Evolutionary conservation across 805 yeast genomes (phyloP).

Genomic region (Saccharomycopsis fibuligera): DNA sequence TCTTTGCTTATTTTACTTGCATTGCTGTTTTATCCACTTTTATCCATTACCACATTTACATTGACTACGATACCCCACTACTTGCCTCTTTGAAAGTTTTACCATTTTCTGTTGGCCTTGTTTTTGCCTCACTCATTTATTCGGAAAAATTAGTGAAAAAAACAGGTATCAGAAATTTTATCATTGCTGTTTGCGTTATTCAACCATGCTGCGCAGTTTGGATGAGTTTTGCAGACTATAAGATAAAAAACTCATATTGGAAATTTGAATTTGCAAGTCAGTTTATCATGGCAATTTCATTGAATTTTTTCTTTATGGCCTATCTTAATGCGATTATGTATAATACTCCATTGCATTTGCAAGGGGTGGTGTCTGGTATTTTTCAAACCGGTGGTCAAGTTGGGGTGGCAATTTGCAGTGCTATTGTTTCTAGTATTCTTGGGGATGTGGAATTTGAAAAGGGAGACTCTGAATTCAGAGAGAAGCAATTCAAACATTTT

Average conservation of each 20-base stretch:
- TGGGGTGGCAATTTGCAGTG: slow-evolving; percentile 28
- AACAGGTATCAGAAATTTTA: background rate
- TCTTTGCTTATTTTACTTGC: slow-evolving; percentile 1
- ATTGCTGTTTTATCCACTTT: background rate
- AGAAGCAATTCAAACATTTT: background rate
- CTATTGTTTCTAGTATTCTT: slow-evolving; percentile 27
- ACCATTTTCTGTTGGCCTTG: slow-evolving; percentile 1
- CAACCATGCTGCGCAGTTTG: slow-evolving; percentile 18
- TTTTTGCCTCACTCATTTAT: slow-evolving; percentile 20
- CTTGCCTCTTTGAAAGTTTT: slow-evolving; percentile 3
- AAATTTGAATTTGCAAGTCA: slow-evolving; percentile 13
- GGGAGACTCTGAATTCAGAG: background rate
- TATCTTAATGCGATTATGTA: slow-evolving; percentile 29
- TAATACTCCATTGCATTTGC: slow-evolving; percentile 33
- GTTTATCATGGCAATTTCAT: no score
- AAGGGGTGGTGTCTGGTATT: slow-evolving; percentile 35
- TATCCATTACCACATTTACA: slow-evolving; percentile 10
- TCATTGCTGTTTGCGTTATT: background rate
- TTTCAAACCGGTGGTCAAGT: slow-evolving; percentile 32
- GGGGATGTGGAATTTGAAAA: slow-evolving; percentile 20
- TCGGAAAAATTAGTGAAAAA: slow-evolving; percentile 17
- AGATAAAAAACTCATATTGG: slow-evolving; percentile 8
- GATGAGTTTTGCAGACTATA: slow-evolving; percentile 9
- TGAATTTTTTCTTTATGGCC: slow-evolving; percentile 29
- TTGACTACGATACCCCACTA: slow-evolving; percentile 4